phyloP scores from a whole-genome alignment of 306 rosid species.

The Vigna mungo region DNA sequence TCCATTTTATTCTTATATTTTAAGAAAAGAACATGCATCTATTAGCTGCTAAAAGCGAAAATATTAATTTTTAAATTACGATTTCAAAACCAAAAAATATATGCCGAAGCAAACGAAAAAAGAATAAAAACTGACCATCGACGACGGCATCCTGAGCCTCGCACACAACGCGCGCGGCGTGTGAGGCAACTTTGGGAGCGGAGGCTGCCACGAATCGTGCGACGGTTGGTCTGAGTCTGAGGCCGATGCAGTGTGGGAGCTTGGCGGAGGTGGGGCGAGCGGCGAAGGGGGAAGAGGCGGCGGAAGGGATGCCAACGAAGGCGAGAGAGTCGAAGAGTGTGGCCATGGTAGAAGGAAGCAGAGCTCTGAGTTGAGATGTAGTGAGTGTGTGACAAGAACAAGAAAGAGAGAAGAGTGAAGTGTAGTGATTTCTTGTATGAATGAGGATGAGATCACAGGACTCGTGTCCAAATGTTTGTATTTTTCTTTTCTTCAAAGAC shows the following conservation, averaged over 20 bases:
- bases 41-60: too few species aligned
- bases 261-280: conserved; percentile 39
- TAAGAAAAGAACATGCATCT: too few species aligned
- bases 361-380: neutral
- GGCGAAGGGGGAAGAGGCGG: conserved; percentile 46
- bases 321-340: conserved; percentile 61
- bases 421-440: neutral
- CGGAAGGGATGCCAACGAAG: conserved; percentile 55
- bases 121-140: conserved; percentile 51
- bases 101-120: neutral
- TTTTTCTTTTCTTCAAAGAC: too few species aligned
- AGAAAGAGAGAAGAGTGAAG: neutral
- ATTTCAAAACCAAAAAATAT: neutral
- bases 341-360: conserved; percentile 58
- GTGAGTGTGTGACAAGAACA: neutral
- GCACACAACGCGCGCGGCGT: conserved; percentile 56
- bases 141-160: conserved; percentile 82
- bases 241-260: conserved; percentile 61
- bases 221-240: conserved; percentile 55
- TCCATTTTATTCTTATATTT: neutral
- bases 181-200: conserved; percentile 42
- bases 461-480: neutral
- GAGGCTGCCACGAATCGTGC: conserved; percentile 34
- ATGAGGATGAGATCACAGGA: neutral
- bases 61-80: too few species aligned